phyloP scores from a whole-genome alignment of 2,329 filamentous ascomycete genomes.

The Eurotiales sp. region DNA sequence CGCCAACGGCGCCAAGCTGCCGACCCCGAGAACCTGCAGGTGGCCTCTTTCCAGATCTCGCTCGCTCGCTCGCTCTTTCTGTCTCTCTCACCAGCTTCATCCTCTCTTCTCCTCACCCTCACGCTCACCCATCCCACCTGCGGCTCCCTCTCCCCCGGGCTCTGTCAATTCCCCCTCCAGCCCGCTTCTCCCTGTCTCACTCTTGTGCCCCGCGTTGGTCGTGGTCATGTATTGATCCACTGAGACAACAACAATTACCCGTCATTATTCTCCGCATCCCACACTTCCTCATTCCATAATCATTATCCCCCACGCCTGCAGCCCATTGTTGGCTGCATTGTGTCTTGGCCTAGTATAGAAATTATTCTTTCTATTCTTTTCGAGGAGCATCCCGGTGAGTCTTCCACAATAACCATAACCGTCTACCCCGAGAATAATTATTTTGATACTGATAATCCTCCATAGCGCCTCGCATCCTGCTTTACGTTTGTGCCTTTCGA shows the following conservation, averaged over 20 bases:
- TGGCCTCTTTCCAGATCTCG: conserved; percentile 6
- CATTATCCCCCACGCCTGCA: background rate
- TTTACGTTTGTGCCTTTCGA: background rate
- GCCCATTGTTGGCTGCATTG: background rate
- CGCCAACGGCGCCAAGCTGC: conserved; percentile 4
- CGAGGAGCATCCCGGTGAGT: background rate
- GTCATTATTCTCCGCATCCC: conserved; percentile 11
- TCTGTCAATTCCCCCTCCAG: too few relatives aligned
- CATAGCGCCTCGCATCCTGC: background rate
- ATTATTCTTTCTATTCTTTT: background rate
- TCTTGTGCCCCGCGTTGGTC: too few relatives aligned
- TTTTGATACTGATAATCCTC: background rate
- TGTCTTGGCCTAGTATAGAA: background rate
- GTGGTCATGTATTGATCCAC: conserved; percentile 15
- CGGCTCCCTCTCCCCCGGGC: background rate
- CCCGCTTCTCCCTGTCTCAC: too few relatives aligned
- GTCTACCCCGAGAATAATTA: background rate
- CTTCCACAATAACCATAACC: background rate
- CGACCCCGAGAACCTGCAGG: conserved; percentile 1
- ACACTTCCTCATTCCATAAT: conserved; percentile 1
- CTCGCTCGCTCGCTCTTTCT: too few relatives aligned
- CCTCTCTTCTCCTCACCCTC: conserved; percentile 3
- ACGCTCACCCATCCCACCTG: background rate
- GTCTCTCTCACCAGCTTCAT: background rate
- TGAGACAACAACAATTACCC: background rate